phyloP scores from a whole-genome alignment of 163 green algal genomes.

The Prototheca cutis region DNA sequence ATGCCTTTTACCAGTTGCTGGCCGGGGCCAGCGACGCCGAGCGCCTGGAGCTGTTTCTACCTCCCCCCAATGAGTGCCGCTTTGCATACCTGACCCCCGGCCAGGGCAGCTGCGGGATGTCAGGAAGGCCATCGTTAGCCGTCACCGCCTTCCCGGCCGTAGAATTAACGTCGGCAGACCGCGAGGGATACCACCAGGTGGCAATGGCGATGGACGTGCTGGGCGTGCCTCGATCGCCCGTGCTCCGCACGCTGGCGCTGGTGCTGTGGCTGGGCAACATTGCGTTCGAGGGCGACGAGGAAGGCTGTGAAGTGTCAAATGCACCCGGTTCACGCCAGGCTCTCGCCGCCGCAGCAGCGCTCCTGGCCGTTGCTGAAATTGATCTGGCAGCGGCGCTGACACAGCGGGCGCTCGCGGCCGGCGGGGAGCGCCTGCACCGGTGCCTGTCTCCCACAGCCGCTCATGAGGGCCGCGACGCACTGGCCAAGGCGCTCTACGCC shows the following conservation, averaged over 20 bases:
- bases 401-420: slow-evolving; percentile 73
- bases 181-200: slow-evolving; percentile 50
- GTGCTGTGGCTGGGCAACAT: slow-evolving; percentile 96
- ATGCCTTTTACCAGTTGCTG: slow-evolving; percentile 85
- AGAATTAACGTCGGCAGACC: too few relatives aligned
- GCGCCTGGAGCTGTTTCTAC: slow-evolving; percentile 34
- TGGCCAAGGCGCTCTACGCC: slow-evolving; percentile 85
- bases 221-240: slow-evolving; percentile 38
- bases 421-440: slow-evolving; percentile 77
- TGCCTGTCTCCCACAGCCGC: slow-evolving; percentile 71
- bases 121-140: too few relatives aligned
- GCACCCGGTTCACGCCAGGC: too few relatives aligned
- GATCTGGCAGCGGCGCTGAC: slow-evolving; percentile 75
- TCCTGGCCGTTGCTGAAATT: too few relatives aligned
- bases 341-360: too few relatives aligned
- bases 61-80: slow-evolving; percentile 21
- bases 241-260: slow-evolving; percentile 76
- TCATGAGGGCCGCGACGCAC: slow-evolving; percentile 79
- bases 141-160: too few relatives aligned
- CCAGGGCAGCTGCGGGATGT: slow-evolving; percentile 1
- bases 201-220: slow-evolving; percentile 56
- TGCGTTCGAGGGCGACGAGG: slow-evolving; percentile 52
- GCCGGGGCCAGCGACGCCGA: slow-evolving; percentile 25
- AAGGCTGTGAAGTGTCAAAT: too few relatives aligned
- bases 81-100: slow-evolving; percentile 38